Base-by-base conservation (phyloP, 495 filamentous ascomycete species). In the Achaetomiella virescens region DNA sequence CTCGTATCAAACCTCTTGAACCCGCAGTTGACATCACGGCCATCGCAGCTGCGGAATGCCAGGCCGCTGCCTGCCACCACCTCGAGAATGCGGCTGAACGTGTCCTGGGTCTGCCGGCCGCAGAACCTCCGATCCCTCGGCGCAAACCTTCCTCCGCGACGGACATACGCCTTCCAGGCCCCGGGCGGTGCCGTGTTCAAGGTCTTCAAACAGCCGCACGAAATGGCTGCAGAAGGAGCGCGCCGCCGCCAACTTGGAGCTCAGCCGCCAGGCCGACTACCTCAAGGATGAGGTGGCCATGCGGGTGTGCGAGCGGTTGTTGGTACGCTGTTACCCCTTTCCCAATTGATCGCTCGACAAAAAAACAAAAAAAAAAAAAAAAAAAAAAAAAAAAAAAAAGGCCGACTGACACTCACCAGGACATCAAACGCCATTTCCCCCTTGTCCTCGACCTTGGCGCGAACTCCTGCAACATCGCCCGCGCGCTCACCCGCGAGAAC, bases 181-280 rank as follows among this genome's bases (percentile, higher is more conserved):
- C 78, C 89, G 6, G 87, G 88, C 42, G 81, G 82, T 18, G 87
- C 91, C 36, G 78, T 83, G 49, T 79, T 91, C 53, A 83, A 97
- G 63, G 87, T 99, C 71, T 99, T 99, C 85, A 91, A n/a, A 93
- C 71, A 81, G 84, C 44, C 79, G 81, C 47, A 81, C 82, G 17
- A 99, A 99, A 77, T 88, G 86, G 69, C 74, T 93, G 21, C 95
- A 99, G 66, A 90, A 88, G 64, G 90, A 97, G 69, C 84, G 93
- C 22, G 85, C 91, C 9, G 91, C 88, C 6, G 64, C 69, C 31
- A 75, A 95, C 67, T 76, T 81, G 33, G 82, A 89, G 59, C 66
- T 72, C 42, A 91, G 90, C 65, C 78, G 91, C 9, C 81, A 85
- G 57, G 84, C 87, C 35, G 95, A 97, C 70, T 97, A 97, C 68